Base-by-base conservation (phyloP, 257 asterid genomes). In the Solanum okadae region DNA sequence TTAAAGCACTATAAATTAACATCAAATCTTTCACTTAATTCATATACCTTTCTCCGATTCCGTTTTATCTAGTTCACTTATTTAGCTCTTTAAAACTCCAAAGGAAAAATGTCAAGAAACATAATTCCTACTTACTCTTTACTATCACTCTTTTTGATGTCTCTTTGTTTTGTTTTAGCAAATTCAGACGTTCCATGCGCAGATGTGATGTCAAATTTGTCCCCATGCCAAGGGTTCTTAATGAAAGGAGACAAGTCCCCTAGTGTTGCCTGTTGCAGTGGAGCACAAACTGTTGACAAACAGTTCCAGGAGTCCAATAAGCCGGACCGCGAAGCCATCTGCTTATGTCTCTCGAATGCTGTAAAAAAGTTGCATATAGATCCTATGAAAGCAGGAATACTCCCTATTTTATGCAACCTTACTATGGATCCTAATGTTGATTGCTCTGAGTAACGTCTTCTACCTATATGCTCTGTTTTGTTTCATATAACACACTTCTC, bases 211-310 rank as follows among this genome's bases (percentile, higher is more conserved):
- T 14, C 91, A 1, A 78, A 83, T 71, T 33, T 92, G 79, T 85
- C 87, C 20, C 94, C 94, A 2, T 92, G 94, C 84, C 88, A 89
- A 67, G 37, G 87, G 1, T 92, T 42, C 91, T 15, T 92, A 88
- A 42, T 92, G 42, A 77, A 88, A 63, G 90, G 93, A 22, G 89
- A 23, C 11, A 0, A 25, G 10, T 35, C 65, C 61, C 93, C 94
- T 40, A 92, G 86, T 84, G 84, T 25, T 5, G 75, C 83, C 1
- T 91, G 92, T 88, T 91, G 93, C 88, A 37, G 40, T 4, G 86
- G 88, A 16, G 89, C 77, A 25, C 92, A 87, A 56, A 18, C 1
- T 56, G 3, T 91, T 15, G 91, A 73, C 56, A 85, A 79, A 59
- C 40, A 61, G 49, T 91, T 92, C 23, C 10, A 6, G 34, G 87